Base-by-base conservation (phyloP, 2,329 filamentous ascomycete genomes). In the Teratosphaeria destructans region DNA sequence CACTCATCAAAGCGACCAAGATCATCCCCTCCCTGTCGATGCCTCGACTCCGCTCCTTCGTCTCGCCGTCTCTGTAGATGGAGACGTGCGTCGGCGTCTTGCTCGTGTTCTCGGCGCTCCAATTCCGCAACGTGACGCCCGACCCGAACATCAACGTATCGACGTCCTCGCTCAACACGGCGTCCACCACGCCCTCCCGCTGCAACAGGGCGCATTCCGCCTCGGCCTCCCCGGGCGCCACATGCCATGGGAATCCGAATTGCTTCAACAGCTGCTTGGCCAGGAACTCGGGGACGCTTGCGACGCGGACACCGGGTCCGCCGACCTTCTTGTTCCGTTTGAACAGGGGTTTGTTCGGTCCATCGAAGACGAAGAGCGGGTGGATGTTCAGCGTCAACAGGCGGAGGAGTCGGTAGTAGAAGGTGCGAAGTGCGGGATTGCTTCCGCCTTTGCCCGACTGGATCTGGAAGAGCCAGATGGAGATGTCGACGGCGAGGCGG, bases 131-230 rank as follows among this genome's bases (percentile, higher is more conserved):
- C 0, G 88, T 93, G 43, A 84, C 76, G 0, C 83, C 85, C 63
- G 90, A 94, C 1, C 94, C 94, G 75, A 97, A 97, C 93, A 97
- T 97, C 68, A 97, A 83, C 1, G 93, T 94, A 71, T 99, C 94
- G 52, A 96, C 91, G 77, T 99, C 94, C 72, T 99, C 92, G 72
- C 90, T 96, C 67, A 99, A 79, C 1, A 97, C 94, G 0, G 90
- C 93, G 73, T 99, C 94, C 0, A 96, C 92, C 8, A 96, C 78
- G 0, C 90, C 91, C 54, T 86, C 82, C 61, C 82, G 81, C 70
- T 99, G 92, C 3, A 99, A 75, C 16, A 94, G 76, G 0, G 94
- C 94, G 65, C 94, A 99, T 75, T 99, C 94, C 1, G 94, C 94
- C 72, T 99, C 94, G 3, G 93, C 94, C 71, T 99, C 94, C 10